These are phyloP conservation scores for Neofusicoccum parvum DNA, from an alignment of 2,329 filamentous ascomycete species.

Conservation along the genomic window DNA sequence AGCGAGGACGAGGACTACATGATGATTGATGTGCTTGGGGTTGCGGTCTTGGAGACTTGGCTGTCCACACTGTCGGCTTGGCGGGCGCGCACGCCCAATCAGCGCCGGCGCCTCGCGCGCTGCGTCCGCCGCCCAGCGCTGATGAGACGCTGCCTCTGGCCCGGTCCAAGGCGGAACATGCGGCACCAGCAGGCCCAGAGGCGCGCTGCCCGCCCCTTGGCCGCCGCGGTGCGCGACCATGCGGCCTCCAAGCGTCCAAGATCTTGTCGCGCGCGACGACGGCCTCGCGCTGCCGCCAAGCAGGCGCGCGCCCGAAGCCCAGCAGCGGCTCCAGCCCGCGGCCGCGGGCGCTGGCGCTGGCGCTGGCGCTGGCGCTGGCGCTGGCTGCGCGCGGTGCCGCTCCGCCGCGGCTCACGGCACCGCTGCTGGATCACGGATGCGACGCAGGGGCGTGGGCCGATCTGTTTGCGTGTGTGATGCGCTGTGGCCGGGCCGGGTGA, in stretches of 20 bases:
- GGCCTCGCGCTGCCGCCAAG: background rate
- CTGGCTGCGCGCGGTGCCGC: background rate
- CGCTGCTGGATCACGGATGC: background rate
- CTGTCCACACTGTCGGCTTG: slow-evolving; percentile 11
- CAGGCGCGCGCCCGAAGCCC: background rate
- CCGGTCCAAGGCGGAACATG: slow-evolving; percentile 20
- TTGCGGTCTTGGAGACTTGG: slow-evolving; percentile 21
- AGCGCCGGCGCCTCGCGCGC: background rate
- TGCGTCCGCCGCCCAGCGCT: slow-evolving; percentile 17
- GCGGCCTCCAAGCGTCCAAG: background rate
- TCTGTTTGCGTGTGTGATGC: background rate
- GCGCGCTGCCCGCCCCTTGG: slow-evolving; percentile 2
- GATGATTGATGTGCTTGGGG: slow-evolving; percentile 20
- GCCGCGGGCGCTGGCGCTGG: background rate
- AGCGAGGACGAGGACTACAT: slow-evolving; percentile 13
- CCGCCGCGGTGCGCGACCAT: slow-evolving; percentile 3
- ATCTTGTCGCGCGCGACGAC: background rate
- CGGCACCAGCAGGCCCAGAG: slow-evolving; percentile 3
- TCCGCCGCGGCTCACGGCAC: background rate
- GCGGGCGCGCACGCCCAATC: background rate
- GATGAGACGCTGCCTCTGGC: slow-evolving; percentile 17
- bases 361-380: background rate
- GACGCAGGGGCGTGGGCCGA: slow-evolving; percentile 11
- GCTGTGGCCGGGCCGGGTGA: background rate
- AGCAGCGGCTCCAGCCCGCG: background rate